Evolutionary conservation across 2,329 filamentous ascomycete genomes (phyloP), one percentile per base, ranked within the genome.

Genomic region (Colletotrichum gloeosporioides): DNA sequence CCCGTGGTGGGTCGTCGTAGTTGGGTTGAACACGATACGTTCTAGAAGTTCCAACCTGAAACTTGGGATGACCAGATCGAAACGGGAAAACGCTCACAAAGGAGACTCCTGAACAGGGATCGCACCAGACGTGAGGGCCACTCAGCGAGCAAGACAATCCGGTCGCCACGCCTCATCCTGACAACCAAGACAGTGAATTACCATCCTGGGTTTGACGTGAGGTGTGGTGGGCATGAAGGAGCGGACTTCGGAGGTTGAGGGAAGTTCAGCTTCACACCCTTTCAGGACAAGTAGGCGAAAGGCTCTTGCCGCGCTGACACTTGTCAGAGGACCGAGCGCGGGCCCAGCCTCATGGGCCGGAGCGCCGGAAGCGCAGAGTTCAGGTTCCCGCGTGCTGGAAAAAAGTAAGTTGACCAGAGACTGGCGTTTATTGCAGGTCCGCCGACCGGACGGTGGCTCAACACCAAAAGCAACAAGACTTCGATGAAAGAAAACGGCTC

Each of bases 1-100:
- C 69, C 57, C 34, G 64, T 69, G 27, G 65, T 73, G 70, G 70
- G 31, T 49, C 64, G 49, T 65, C 68, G 44, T 53, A 73, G 70
- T 69, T 76, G 74, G 64, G 70, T 69, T 69, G 70, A 73, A 76
- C 74, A 49, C 64, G 61, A 73, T 53, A 53, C 64, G 65, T 65
- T 76, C 74, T 73, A 53, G 59, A 73, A 76, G 74, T 73, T 69
- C 73, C 70, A 73, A 61, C 59, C 70, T 76, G 70, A 76, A 76
- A 76, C 74, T 69, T 73, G 64, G 49, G 64, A 76, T 68, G 73
- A 73, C 64, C 70, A 66, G 64, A 64, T 55, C 70, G 70, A 76
- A 69, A 62, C 64, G 34, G 34, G n/a, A 61, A 61, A 53, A 29
- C 31, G 34, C 29, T 59, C 32, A 59, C 64, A 61, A 6, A 69